These are phyloP conservation scores for Dovyalis caffra DNA, from an alignment of 345 rosid genomes.

Conservation along the genomic window DNA sequence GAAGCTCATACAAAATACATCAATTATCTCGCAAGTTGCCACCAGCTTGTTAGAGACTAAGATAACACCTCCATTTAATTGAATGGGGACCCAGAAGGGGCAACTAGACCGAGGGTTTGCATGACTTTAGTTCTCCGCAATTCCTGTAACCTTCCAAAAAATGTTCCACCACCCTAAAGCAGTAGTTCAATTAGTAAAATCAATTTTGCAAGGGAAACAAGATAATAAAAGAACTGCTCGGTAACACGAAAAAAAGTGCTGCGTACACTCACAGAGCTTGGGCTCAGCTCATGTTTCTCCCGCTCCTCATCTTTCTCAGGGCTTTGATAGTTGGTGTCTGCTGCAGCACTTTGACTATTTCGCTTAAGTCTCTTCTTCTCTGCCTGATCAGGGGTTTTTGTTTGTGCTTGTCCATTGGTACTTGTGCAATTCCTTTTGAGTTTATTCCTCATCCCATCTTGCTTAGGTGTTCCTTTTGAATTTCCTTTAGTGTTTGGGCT, in stretches of 20 bases:
- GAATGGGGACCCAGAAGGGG: conserved; percentile 68
- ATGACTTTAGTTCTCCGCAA: conserved; percentile 52
- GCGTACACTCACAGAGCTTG: conserved; percentile 19
- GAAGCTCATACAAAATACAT: neutral
- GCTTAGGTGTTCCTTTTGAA: conserved; percentile 1
- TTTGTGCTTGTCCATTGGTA: neutral
- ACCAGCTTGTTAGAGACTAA: conserved; percentile 6
- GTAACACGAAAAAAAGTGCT: neutral
- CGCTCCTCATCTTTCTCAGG: conserved; percentile 16
- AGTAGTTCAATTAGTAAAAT: conserved; percentile 6
- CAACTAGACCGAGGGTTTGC: conserved; percentile 52
- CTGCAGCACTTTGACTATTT: neutral
- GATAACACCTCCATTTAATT: conserved; percentile 14
- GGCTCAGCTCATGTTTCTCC: conserved; percentile 15
- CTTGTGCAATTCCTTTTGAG: neutral
- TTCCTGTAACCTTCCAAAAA: conserved; percentile 25
- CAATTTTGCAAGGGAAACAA: neutral
- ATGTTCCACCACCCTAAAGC: conserved; percentile 21
- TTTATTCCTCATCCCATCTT: conserved; percentile 4
- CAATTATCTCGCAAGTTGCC: neutral
- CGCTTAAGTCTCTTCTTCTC: neutral
- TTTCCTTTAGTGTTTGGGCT: conserved; percentile 2
- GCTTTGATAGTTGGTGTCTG: neutral
- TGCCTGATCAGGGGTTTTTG: neutral
- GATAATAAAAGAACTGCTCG: neutral